phyloP scores from a whole-genome alignment of 495 filamentous ascomycete genomes.

The Astrocystis sublimbata region DNA sequence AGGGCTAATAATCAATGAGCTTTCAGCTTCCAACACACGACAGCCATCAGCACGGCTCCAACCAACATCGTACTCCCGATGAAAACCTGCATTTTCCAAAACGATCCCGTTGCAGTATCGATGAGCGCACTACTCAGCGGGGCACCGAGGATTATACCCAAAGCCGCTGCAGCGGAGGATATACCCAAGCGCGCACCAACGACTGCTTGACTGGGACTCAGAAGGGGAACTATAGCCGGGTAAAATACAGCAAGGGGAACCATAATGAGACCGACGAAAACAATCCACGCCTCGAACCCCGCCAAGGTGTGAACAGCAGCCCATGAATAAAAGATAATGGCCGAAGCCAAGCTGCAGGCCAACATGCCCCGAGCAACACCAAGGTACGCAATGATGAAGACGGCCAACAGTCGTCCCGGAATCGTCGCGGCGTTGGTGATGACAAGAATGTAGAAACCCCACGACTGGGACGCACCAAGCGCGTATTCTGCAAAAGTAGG shows the following conservation, averaged over 20 bases:
- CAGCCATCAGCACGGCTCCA: neutral
- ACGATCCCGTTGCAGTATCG: neutral
- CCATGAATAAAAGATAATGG: too few relatives aligned
- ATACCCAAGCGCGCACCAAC: neutral
- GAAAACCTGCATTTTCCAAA: neutral
- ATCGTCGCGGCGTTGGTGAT: neutral
- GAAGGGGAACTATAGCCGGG: too few relatives aligned
- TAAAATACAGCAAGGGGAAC: neutral
- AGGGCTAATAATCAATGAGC: too few relatives aligned
- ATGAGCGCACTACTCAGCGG: neutral
- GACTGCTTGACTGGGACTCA: neutral
- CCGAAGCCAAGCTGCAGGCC: too few relatives aligned
- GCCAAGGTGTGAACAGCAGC: neutral
- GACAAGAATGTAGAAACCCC: neutral
- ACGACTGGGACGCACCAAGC: neutral
- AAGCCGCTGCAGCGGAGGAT: neutral
- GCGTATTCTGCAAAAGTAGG: neutral
- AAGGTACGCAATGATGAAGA: too few relatives aligned
- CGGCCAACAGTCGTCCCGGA: neutral
- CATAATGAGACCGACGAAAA: neutral
- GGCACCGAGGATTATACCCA: neutral
- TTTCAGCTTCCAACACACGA: too few relatives aligned
- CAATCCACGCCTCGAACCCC: slow-evolving; percentile 44
- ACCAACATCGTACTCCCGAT: neutral
- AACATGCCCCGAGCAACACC: too few relatives aligned